Evolutionary conservation across 2,329 filamentous ascomycete species (phyloP).

Genomic region (Xylaria sp.): DNA sequence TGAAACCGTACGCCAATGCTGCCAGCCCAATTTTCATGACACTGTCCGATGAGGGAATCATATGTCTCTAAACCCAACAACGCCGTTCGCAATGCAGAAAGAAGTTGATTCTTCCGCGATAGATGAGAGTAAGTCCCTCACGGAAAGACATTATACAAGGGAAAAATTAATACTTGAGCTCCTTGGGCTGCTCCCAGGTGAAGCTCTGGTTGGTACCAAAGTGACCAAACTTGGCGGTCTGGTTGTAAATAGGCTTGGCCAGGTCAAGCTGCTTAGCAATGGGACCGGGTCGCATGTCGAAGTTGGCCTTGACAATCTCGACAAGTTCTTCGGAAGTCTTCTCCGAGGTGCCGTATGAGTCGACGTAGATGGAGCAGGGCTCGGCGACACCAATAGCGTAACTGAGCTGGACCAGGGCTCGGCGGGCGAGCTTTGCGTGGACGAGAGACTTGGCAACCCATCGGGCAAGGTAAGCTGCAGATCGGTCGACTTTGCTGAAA

Average conservation of each 20-base stretch:
- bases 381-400: constrained; percentile 99
- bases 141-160: constrained; percentile 47
- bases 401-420: constrained; percentile 95
- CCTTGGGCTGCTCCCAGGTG: constrained; percentile 98
- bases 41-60: constrained; percentile 52
- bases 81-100: constrained; percentile 53
- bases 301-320: constrained; percentile 93
- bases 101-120: constrained; percentile 54
- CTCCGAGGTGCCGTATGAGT: constrained; percentile 93
- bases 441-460: constrained; percentile 99
- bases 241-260: constrained; percentile 94
- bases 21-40: constrained; percentile 49
- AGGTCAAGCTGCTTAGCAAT: constrained; percentile 98
- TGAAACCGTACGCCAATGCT: constrained; percentile 54
- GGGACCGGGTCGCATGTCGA: constrained; percentile 96
- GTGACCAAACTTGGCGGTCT: constrained; percentile 99
- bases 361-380: constrained; percentile 97
- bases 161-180: constrained; percentile 80
- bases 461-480: constrained; percentile 94
- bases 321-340: constrained; percentile 94
- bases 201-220: constrained; percentile 97
- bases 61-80: constrained; percentile 50
- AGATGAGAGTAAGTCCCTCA: constrained; percentile 43
- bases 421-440: constrained; percentile 85
- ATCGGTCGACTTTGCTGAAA: constrained; percentile 99